phyloP scores from a whole-genome alignment of 2,329 filamentous ascomycete genomes.

The Aspergillus sp. region DNA sequence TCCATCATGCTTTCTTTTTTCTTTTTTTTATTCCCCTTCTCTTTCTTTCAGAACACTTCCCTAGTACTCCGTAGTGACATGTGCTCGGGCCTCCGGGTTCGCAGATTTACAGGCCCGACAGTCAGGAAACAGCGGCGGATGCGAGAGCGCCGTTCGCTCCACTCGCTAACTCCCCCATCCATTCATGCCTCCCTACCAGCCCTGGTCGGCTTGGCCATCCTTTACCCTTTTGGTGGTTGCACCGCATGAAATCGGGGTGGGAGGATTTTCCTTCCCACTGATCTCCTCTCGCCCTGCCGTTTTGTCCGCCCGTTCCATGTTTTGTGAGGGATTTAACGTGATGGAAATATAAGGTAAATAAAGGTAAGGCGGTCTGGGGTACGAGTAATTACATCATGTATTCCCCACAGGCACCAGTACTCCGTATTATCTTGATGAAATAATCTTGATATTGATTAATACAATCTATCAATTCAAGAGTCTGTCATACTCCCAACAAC shows the following conservation, averaged over 20 bases:
- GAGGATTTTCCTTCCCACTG: not conserved
- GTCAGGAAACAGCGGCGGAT: slow-evolving; percentile 33
- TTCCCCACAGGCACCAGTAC: too few relatives aligned
- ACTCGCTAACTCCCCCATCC: slow-evolving; percentile 9
- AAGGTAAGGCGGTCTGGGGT: not conserved
- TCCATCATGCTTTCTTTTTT: slow-evolving; percentile 2
- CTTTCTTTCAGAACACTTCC: too few relatives aligned
- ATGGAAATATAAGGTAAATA: not conserved
- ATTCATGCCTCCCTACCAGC: not conserved
- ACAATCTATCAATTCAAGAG: too few relatives aligned
- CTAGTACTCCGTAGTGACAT: slow-evolving; percentile 11
- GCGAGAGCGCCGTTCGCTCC: slow-evolving; percentile 35
- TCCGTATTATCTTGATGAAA: too few relatives aligned
- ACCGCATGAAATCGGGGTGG: slow-evolving; percentile 4
- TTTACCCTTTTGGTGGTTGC: slow-evolving; percentile 7
- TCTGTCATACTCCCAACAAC: too few relatives aligned
- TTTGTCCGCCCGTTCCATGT: not conserved
- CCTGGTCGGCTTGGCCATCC: slow-evolving; percentile 12
- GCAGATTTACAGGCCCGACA: slow-evolving; percentile 31
- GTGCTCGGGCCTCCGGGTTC: slow-evolving; percentile 24
- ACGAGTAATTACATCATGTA: too few relatives aligned
- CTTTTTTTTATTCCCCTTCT: not conserved
- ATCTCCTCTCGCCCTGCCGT: not conserved
- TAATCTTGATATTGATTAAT: too few relatives aligned
- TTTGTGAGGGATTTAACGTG: not conserved